These are phyloP conservation scores for Jackrogersella minutella DNA, from an alignment of 495 filamentous ascomycete genomes.

Conservation along the genomic window DNA sequence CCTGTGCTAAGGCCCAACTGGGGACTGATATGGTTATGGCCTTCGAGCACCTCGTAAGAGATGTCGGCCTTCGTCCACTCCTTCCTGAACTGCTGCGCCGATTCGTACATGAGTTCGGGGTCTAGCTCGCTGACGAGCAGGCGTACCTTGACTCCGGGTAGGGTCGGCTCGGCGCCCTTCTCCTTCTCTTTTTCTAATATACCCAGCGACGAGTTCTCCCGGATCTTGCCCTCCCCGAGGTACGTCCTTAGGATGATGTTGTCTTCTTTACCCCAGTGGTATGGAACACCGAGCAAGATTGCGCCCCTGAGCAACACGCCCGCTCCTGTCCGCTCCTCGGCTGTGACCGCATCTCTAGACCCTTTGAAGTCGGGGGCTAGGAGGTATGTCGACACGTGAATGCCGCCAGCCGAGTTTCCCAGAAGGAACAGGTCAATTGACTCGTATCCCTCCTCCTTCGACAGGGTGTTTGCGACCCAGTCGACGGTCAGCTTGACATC, in stretches of 20 bases:
- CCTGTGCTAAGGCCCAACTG: conserved; percentile 47
- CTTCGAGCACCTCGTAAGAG: conserved; percentile 43
- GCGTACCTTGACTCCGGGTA: conserved; percentile 41
- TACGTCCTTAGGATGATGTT: conserved; percentile 41
- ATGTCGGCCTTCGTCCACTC: conserved; percentile 43
- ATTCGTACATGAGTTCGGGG: conserved; percentile 46
- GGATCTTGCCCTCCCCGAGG: conserved; percentile 41
- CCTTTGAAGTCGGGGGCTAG: conserved; percentile 42
- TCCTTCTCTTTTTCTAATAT: conserved; percentile 40
- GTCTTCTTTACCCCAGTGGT: conserved; percentile 43
- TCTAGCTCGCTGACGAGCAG: conserved; percentile 51
- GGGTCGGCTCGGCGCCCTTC: conserved; percentile 33
- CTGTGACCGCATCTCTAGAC: conserved; percentile 31
- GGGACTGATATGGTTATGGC: conserved; percentile 58
- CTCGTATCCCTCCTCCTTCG: conserved; percentile 31
- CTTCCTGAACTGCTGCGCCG: conserved; percentile 44
- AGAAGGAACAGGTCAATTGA: conserved; percentile 50
- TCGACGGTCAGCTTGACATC: conserved; percentile 49
- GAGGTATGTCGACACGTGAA: conserved; percentile 51
- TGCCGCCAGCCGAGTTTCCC: conserved; percentile 56
- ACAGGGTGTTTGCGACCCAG: conserved; percentile 42
- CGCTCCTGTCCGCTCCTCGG: conserved; percentile 24
- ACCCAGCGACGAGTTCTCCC: conserved; percentile 42
- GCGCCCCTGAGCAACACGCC: conserved; percentile 46
- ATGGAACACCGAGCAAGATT: conserved; percentile 50